phyloP scores from a whole-genome alignment of 805 yeast genomes.

The Lachancea thermotolerans region DNA sequence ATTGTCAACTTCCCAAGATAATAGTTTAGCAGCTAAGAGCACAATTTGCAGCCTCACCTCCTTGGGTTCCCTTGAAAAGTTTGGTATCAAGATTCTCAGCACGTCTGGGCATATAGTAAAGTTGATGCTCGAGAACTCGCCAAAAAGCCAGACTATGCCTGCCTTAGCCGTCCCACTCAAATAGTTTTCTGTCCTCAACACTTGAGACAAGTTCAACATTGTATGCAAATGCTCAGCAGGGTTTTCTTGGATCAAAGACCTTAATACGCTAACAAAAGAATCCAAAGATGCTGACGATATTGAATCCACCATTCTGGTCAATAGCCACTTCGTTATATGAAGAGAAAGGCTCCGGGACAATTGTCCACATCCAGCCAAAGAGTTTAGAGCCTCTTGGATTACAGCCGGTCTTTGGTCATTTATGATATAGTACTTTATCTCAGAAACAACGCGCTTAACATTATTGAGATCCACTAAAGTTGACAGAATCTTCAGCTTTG shows the following conservation, averaged over 20 bases:
- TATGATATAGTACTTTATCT: slow-evolving; percentile 53
- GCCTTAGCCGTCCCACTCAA: slow-evolving; percentile 55
- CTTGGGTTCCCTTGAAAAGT: slow-evolving; percentile 48
- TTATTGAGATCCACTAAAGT: slow-evolving; percentile 49
- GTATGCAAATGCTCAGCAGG: slow-evolving; percentile 48
- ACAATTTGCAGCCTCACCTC: slow-evolving; percentile 65
- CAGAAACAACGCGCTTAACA: slow-evolving; percentile 46
- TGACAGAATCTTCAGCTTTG: slow-evolving; percentile 58
- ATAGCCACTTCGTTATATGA: slow-evolving; percentile 58
- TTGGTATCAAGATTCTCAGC: slow-evolving; percentile 48
- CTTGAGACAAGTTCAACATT: slow-evolving; percentile 43
- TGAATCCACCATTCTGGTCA: slow-evolving; percentile 37
- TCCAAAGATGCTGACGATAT: slow-evolving; percentile 36
- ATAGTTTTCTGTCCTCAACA: slow-evolving; percentile 22
- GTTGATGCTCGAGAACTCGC: slow-evolving; percentile 57
- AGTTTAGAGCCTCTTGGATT: slow-evolving; percentile 45
- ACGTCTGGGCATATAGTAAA: slow-evolving; percentile 66
- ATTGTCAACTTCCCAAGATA: slow-evolving; percentile 47
- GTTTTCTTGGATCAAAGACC: slow-evolving; percentile 63
- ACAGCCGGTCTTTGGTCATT: slow-evolving; percentile 25
- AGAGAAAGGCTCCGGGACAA: slow-evolving; percentile 42
- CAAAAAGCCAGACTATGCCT: slow-evolving; percentile 84
- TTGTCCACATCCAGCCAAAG: slow-evolving; percentile 56
- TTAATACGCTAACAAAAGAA: slow-evolving; percentile 65
- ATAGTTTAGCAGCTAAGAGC: slow-evolving; percentile 65